These are phyloP conservation scores for Coemansia sp. DNA, from an alignment of 192 early-diverging fungal species.

Conservation along the genomic window DNA sequence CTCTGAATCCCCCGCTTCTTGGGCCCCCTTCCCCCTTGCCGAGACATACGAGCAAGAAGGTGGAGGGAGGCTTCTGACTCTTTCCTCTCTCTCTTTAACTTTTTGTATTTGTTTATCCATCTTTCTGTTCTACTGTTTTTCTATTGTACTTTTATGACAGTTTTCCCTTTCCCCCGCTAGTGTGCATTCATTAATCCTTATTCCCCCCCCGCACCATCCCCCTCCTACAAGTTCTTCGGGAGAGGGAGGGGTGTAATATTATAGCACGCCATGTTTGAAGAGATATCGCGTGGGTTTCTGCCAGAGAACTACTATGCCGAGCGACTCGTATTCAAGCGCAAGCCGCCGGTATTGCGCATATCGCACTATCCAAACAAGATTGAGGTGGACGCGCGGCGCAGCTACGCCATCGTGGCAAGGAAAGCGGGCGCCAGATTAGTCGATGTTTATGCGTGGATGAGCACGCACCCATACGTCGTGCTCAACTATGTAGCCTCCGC, in stretches of 20 bases:
- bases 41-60: no score
- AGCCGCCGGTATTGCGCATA: conserved; percentile 8
- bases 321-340: conserved; percentile 21
- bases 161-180: not conserved
- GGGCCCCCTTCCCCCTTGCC: not conserved
- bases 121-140: no score
- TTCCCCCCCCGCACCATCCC: not conserved
- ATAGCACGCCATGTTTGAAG: conserved; percentile 5
- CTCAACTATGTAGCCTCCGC: not conserved
- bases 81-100: not conserved
- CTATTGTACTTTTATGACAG: not conserved
- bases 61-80: not conserved
- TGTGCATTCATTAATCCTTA: not conserved
- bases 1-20: no score
- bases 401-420: conserved; percentile 20
- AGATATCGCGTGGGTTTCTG: conserved; percentile 22
- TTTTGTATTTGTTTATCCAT: not conserved
- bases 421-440: not conserved
- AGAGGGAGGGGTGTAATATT: no score
- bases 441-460: conserved; percentile 34
- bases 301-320: conserved; percentile 26
- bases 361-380: conserved; percentile 48
- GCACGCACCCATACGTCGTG: conserved; percentile 29
- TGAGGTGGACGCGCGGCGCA: conserved; percentile 10
- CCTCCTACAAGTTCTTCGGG: not conserved